Evolutionary conservation across 2,329 filamentous ascomycete genomes (phyloP), one percentile per base, ranked within the genome.

Genomic region (Diaporthe capsici): DNA sequence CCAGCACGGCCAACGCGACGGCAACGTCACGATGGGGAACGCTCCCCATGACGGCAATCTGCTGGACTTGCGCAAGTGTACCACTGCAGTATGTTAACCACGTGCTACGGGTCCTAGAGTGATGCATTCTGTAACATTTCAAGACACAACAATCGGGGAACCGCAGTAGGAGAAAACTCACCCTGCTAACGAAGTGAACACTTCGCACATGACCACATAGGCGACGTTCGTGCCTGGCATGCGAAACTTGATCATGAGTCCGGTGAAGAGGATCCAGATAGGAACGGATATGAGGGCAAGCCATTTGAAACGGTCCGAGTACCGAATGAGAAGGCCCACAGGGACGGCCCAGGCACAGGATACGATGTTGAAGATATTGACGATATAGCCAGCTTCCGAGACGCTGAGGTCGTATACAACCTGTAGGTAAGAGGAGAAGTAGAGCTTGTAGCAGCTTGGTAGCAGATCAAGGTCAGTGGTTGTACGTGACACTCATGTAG

Each of bases 281-380:
- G 70, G 70, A 5, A 72, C 70, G 7, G 57, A 58, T 44, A 65
- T 65, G 6, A 72, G 53, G 2, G 53, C 70, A 2, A 72, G 44
- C 70, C 57, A 72, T 10, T 72, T 58, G 37, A 72, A 72, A 9
- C 57, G 44, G 31, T 72, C 53, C 2, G 53, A 9, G 25, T 72
- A 72, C 25, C 70, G 70, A 9, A 72, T 72, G 20, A 72, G 70
- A 47, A 72, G 70, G 15, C 53, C 70, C 25, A 72, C 53, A n/a
- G 70, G 70, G 7, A 72, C 53, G 5, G 53, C 70, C 70, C 70
- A 72, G 37, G 53, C 70, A n/a, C 70, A 72, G 20, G 70, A 72
- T n/a, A 72, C 70, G 17, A 72, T 72, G 17, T 63, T 72, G 70
- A 63, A 72, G n/a, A 72, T 72, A 25, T 72, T 72, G 37, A 60